Percentiles rank a stretch among this genome's conserved stretches.
Conservation (phyloP, 2,329 filamentous ascomycete species). For the Penicillium occitanis region DNA sequence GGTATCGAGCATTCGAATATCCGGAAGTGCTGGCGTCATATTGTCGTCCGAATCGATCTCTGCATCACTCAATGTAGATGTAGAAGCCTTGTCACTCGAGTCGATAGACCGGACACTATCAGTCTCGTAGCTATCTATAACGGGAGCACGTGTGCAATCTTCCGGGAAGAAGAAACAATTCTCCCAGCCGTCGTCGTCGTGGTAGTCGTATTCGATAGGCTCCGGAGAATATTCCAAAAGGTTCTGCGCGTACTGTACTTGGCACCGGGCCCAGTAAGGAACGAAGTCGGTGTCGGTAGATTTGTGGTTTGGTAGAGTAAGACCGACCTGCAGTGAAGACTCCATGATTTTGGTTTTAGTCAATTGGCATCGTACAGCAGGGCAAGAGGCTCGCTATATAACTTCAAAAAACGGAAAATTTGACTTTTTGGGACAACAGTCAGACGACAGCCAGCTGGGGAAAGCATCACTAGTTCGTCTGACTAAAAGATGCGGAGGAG, state of each 20-base stretch:
- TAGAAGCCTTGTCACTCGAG: slow-evolving; percentile 22
- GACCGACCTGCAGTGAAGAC: slow-evolving; percentile 24
- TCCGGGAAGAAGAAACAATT: slow-evolving; percentile 48
- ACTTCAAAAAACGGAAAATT: neutral
- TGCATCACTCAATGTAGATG: slow-evolving; percentile 18
- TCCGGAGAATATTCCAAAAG: slow-evolving; percentile 42
- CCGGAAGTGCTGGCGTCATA: slow-evolving; percentile 43
- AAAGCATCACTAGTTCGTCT: slow-evolving; percentile 6
- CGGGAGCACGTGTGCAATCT: slow-evolving; percentile 43
- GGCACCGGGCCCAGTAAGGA: slow-evolving; percentile 42
- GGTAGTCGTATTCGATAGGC: slow-evolving; percentile 45
- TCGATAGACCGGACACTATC: slow-evolving; percentile 30
- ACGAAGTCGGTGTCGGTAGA: slow-evolving; percentile 28
- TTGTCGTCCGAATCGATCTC: slow-evolving; percentile 30
- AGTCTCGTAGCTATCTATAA: slow-evolving; percentile 12
- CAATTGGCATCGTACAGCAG: neutral
- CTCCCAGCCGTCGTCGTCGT: slow-evolving; percentile 44
- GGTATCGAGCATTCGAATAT: slow-evolving; percentile 47
- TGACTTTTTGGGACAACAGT: slow-evolving; percentile 11
- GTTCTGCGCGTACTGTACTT: slow-evolving; percentile 41
- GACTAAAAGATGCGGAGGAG: slow-evolving; percentile 1
- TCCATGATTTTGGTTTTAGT: slow-evolving; percentile 25
- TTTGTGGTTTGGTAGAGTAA: slow-evolving; percentile 10
- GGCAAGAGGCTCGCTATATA: slow-evolving; percentile 13
- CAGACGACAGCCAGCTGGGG: slow-evolving; percentile 15